Conservation (phyloP, 139 green algal genomes). For the Parachlorella kessleri region DNA sequence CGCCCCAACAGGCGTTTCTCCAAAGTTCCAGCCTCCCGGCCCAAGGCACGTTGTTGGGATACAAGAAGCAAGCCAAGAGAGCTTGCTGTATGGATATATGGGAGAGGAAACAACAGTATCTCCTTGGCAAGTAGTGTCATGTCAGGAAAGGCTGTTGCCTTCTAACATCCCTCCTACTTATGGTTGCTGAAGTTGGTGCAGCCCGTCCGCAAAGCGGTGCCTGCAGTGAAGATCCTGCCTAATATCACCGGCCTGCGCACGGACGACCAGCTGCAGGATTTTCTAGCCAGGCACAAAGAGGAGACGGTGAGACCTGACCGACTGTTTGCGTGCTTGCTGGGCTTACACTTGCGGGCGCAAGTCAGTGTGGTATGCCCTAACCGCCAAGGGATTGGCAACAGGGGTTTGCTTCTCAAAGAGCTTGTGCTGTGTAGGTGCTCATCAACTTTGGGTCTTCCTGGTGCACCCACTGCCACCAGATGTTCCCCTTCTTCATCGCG, state of each 20-base stretch:
- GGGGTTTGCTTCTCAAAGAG: no score
- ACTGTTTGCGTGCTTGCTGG: no score
- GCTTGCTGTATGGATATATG: no score
- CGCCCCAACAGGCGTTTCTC: conserved; percentile 8
- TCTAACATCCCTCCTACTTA: no score
- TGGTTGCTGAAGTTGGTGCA: no score
- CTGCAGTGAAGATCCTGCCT: conserved; percentile 27
- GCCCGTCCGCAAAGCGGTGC: conserved; percentile 17
- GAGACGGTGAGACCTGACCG: conserved; percentile 14
- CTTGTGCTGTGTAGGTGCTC: conserved; percentile 33
- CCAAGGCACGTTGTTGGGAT: neutral
- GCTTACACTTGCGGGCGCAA: no score
- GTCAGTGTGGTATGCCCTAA: no score
- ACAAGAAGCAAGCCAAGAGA: no score
- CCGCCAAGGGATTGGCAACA: no score
- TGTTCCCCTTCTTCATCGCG: conserved; percentile 44
- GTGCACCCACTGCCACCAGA: conserved; percentile 48
- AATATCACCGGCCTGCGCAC: conserved; percentile 39
- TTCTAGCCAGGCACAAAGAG: conserved; percentile 8
- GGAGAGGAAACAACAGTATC: no score
- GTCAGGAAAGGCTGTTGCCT: no score
- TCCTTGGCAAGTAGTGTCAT: no score
- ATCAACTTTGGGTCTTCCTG: conserved; percentile 56
- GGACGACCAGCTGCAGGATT: conserved; percentile 32
- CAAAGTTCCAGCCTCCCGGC: neutral